Evolutionary conservation across 2,329 filamentous ascomycete species (phyloP).

Genomic region (Phialophora macrospora): DNA sequence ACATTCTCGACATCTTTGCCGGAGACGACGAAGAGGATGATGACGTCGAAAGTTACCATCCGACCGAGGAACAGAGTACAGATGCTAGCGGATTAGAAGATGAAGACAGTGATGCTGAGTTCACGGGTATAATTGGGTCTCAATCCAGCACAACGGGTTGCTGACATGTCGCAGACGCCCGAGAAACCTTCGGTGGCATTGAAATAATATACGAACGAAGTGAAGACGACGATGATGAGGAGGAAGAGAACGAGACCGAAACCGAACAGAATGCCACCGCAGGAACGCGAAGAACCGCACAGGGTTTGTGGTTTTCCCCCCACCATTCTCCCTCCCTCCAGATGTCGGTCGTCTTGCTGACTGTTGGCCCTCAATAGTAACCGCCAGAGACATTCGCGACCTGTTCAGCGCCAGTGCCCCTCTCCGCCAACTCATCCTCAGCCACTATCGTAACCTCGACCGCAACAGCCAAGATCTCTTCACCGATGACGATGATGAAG

Average conservation of each 20-base stretch:
- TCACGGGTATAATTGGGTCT: constrained; percentile 24
- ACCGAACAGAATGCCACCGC: constrained; percentile 40
- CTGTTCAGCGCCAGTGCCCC: constrained; percentile 44
- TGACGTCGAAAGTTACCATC: constrained; percentile 34
- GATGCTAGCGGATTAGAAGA: constrained; percentile 25
- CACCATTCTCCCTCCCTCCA: neutral
- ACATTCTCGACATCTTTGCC: constrained; percentile 34
- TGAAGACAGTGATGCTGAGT: constrained; percentile 32
- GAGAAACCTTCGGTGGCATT: constrained; percentile 35
- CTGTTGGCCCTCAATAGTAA: constrained; percentile 20
- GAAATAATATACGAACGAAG: constrained; percentile 46
- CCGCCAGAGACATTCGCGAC: constrained; percentile 32
- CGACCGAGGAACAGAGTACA: constrained; percentile 31
- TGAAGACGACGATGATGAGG: constrained; percentile 69
- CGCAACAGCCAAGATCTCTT: constrained; percentile 44
- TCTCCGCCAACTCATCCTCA: constrained; percentile 56
- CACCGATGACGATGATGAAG: constrained; percentile 43
- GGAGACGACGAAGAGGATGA: constrained; percentile 37
- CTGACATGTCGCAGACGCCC: constrained; percentile 32
- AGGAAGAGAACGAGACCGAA: constrained; percentile 63
- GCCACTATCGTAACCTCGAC: constrained; percentile 41
- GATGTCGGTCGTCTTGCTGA: neutral
- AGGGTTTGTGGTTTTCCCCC: constrained; percentile 18
- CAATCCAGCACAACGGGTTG: neutral
- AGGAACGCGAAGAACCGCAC: constrained; percentile 29